Evolutionary conservation across 306 rosid species (phyloP), one percentile per base, ranked within the genome.

Genomic region (Ochetophila trinervis): DNA sequence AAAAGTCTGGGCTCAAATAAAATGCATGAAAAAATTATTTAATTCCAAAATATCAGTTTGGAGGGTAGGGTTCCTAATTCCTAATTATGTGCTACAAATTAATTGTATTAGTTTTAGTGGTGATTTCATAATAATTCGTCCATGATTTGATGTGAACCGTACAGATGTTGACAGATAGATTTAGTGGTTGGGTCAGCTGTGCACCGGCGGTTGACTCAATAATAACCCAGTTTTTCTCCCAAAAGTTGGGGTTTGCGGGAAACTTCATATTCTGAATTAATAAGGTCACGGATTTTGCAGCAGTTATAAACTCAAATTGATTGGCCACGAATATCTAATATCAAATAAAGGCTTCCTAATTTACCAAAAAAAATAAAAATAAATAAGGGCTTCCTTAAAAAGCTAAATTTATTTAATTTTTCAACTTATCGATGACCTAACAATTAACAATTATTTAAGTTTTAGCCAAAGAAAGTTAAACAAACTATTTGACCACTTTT

Each of bases 131-230:
- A 58, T 34, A 17, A 36, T 36, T 36, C 45, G 12, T 34, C 32
- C 62, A 34, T 1, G n/a, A 6, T 30, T n/a, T 34, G 20, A 45
- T 36, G n/a, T 45, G n/a, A 17, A 45, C 63, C 63, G 48, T 59
- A n/a, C 22, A 16, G 45, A 57, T 57, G 45, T 44, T 44, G 65
- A 57, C 73, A 21, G 20, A 19, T 68, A 7, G 5, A 57, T 6
- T 57, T 5, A 37, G 60, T 36, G 35, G 75, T 62, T 35, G 44
- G 70, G 65, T 57, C 30, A 48, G n/a, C 27, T 4, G 53, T 20
- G 50, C 66, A 12, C 11, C 16, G 64, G 21, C 12, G 30, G 59
- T 71, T 58, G 71, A 76, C 73, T 65, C 22, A 67, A 59, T 16
- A 50, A 5, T 50, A 5, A 17, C 21, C 21, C 7, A 5, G 17